Evolutionary conservation across 305 asterid genomes (phyloP), one percentile per base, ranked within the genome.

Genomic region (Ilex paraguariensis): DNA sequence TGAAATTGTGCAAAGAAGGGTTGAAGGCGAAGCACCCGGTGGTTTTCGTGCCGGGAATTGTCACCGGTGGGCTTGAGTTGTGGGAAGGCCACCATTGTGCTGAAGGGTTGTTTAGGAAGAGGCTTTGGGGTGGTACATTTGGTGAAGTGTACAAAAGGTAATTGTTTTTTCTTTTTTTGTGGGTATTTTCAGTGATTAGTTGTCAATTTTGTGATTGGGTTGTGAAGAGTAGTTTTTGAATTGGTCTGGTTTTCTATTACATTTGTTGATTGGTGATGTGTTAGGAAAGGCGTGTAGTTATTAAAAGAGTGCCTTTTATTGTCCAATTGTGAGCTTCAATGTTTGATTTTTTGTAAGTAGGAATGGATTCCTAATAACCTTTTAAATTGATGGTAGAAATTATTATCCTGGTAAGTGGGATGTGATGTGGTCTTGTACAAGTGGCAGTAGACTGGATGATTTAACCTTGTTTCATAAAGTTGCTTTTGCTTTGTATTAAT

Each of bases 91-190:
- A 86, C 71, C 71, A 87, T 49, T 91, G 98, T 75, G 93, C 96
- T 45, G 98, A 91, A 70, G 98, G 93, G 3, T 70, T 91, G 82
- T 91, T 91, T 58, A 72, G 96, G 53, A 86, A 84, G 82, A 83
- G 91, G 84, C 88, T 88, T 6, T 88, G 98, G 98, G 98, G 98
- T 54, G 98, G 98, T 54, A 86, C 90, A 32, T 91, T 91, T 69
- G 96, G 96, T 69, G 96, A 91, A 61, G 62, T 88, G 58, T 91
- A 86, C 76, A 88, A 73, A 70, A 84, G 96, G 97, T 91, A 73
- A 53, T 45, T 40, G 44, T 53, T 64, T 60, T n/a, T 48, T 11
- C 13, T 62, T 36, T 33, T 63, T 59, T 36, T 12, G 13, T 13
- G 42, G 42, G 42, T 36, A 21, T 21, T 36, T 36, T 36, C 42